Evolutionary conservation across 2,329 filamentous ascomycete genomes (phyloP).

Genomic region (Paracoccidioides lutzii): DNA sequence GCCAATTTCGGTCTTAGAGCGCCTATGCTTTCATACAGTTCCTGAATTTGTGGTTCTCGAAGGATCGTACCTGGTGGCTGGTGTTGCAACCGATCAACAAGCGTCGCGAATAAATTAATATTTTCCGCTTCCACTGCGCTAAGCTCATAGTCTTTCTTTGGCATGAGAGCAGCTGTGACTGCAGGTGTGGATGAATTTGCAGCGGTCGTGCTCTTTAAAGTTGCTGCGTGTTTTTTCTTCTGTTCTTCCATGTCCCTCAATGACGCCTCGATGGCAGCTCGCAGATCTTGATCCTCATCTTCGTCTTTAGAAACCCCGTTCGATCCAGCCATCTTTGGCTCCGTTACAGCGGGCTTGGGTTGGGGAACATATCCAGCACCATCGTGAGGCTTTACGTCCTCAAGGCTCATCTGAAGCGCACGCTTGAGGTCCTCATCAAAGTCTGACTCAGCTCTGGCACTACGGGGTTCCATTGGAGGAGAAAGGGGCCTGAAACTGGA

Average conservation of each 20-base stretch:
- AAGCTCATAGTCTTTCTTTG: slow-evolving; percentile 89
- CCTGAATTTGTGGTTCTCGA: slow-evolving; percentile 94
- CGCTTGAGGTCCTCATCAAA: slow-evolving; percentile 93
- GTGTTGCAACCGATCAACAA: slow-evolving; percentile 88
- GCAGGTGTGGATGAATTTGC: slow-evolving; percentile 38
- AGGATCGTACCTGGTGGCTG: slow-evolving; percentile 91
- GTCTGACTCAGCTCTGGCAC: slow-evolving; percentile 72
- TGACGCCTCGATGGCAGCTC: slow-evolving; percentile 89
- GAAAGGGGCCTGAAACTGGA: slow-evolving; percentile 49
- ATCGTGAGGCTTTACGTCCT: slow-evolving; percentile 69
- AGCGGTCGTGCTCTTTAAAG: slow-evolving; percentile 65
- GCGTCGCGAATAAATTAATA: slow-evolving; percentile 86
- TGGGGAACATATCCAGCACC: slow-evolving; percentile 60
- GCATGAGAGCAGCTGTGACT: slow-evolving; percentile 41
- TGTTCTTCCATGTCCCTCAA: slow-evolving; percentile 96
- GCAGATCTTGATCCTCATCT: slow-evolving; percentile 84
- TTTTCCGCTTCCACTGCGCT: slow-evolving; percentile 91
- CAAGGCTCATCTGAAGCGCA: slow-evolving; percentile 90
- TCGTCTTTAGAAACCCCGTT: slow-evolving; percentile 43
- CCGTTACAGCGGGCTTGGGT: slow-evolving; percentile 28
- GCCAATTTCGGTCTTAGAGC: slow-evolving; percentile 83
- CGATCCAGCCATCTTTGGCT: slow-evolving; percentile 28
- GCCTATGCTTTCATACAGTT: slow-evolving; percentile 96
- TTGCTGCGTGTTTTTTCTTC: slow-evolving; percentile 77
- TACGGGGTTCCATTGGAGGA: slow-evolving; percentile 79